Evolutionary conservation across 164 flowering plant species (phyloP), one percentile per base, ranked within the genome.

Genomic region (Umbilicus rupestris): DNA sequence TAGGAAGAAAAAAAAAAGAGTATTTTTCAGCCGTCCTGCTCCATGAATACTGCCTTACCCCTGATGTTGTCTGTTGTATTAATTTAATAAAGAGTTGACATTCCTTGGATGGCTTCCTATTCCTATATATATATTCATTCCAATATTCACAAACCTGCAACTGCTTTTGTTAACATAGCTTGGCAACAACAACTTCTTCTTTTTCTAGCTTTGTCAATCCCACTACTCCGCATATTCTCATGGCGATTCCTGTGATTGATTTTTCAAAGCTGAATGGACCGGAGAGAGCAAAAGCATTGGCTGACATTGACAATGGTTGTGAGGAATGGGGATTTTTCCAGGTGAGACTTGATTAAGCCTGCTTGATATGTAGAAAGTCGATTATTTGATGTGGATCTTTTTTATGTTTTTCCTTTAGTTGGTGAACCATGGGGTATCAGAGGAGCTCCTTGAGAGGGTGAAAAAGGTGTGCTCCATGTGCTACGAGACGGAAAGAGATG

Each of bases 241-340:
- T 91, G 97, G 87, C 83, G 2, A 82, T 91, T 75, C 96, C 97
- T 0, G 97, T 91, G 74, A 91, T 91, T 49, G 93, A 91, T 75
- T 82, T 91, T 78, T 91, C 96, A 3, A 88, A 83, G 78, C 83
- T 88, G 68, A 63, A 78, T 33, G 91, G 93, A 7, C 82, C 78
- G 37, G 90, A 87, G 39, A 84, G 97, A 73, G 86, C 79, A 47
- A 68, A 75, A 19, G 79, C 84, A 3, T 57, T 88, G 79, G 86
- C 89, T 62, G 74, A 79, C 68, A 83, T 90, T 11, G 89, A 83
- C 2, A 80, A 74, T 63, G 86, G 87, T 5, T 90, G 92, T 41
- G 87, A 84, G 69, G 84, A 87, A 67, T 91, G 95, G 93, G 95
- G 95, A 58, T 88, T 91, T 78, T 91, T 91, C 64, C 89, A 91